These are phyloP conservation scores for Fragaria vesca DNA, from an alignment of 306 rosid species.

Conservation along the genomic window DNA sequence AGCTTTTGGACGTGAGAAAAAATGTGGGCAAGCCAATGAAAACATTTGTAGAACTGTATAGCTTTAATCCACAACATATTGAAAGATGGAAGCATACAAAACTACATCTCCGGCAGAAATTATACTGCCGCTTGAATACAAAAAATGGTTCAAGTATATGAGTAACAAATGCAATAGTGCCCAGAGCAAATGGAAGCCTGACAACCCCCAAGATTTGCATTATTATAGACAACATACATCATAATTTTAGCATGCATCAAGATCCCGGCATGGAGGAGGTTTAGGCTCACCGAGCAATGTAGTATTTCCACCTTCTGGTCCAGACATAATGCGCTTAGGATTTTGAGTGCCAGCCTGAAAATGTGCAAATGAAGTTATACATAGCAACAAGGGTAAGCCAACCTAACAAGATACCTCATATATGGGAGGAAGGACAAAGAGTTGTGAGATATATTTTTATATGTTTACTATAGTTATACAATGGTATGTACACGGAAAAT, in stretches of 20 bases:
- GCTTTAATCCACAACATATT: slow-evolving; percentile 6
- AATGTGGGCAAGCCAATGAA: neutral
- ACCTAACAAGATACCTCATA: slow-evolving; percentile 6
- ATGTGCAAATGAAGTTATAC: neutral
- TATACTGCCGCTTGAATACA: slow-evolving; percentile 14
- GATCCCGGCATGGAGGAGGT: slow-evolving; percentile 94
- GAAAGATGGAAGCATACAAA: slow-evolving; percentile 20
- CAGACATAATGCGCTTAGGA: slow-evolving; percentile 60
- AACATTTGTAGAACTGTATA: neutral
- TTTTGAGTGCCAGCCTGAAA: slow-evolving; percentile 91
- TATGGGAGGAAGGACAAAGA: neutral
- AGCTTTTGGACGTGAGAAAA: neutral
- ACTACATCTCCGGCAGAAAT: slow-evolving; percentile 14
- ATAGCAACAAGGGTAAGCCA: neutral
- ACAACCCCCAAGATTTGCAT: slow-evolving; percentile 54
- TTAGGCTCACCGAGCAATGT: slow-evolving; percentile 70
- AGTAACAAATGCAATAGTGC: slow-evolving; percentile 32
- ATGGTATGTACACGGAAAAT: neutral
- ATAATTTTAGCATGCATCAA: slow-evolving; percentile 70
- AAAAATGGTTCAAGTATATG: slow-evolving; percentile 28
- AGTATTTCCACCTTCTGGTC: slow-evolving; percentile 98
- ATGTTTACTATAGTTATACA: neutral
- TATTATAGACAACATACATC: slow-evolving; percentile 50
- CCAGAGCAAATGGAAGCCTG: slow-evolving; percentile 43
- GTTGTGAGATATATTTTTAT: neutral